A percentile compares a stretch with the other conserved stretches of the same genome.
Evolutionary conservation across 306 rosid genomes (phyloP).

Genomic region (Fagus sylvatica): DNA sequence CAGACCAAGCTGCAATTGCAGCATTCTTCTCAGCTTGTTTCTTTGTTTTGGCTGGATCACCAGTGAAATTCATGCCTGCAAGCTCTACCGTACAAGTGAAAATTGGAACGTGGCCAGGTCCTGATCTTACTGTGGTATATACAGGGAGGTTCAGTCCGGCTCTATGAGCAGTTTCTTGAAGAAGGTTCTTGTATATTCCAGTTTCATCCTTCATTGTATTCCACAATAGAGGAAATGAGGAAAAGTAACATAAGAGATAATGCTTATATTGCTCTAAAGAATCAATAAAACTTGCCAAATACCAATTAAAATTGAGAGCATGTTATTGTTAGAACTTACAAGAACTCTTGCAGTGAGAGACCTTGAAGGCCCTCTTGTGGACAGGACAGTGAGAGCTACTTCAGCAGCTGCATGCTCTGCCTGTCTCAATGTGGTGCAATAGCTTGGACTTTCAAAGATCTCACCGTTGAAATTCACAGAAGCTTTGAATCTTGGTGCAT

Average conservation of each 20-base stretch:
- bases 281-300: not conserved
- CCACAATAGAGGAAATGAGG: conserved; percentile 1
- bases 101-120: conserved; percentile 66
- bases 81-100: conserved; percentile 79
- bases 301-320: not conserved
- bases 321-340: conserved; percentile 38
- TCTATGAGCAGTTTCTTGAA: conserved; percentile 89
- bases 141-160: conserved; percentile 85
- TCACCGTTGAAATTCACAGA: conserved; percentile 82
- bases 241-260: not conserved
- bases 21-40: conserved; percentile 92
- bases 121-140: conserved; percentile 68
- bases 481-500: conserved; percentile 83
- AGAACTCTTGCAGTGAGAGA: conserved; percentile 81
- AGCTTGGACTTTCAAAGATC: conserved; percentile 76
- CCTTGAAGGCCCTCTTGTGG: conserved; percentile 73
- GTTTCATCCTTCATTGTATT: conserved; percentile 57
- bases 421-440: conserved; percentile 75
- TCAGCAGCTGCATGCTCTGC: conserved; percentile 93
- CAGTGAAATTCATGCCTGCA: conserved; percentile 70
- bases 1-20: conserved; percentile 80
- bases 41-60: conserved; percentile 72
- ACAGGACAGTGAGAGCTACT: conserved; percentile 67
- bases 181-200: conserved; percentile 85
- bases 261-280: not conserved